A percentile compares a stretch with the other conserved stretches of the same genome.
Conservation (phyloP, 306 rosid genomes). For the Prunus salicina region DNA sequence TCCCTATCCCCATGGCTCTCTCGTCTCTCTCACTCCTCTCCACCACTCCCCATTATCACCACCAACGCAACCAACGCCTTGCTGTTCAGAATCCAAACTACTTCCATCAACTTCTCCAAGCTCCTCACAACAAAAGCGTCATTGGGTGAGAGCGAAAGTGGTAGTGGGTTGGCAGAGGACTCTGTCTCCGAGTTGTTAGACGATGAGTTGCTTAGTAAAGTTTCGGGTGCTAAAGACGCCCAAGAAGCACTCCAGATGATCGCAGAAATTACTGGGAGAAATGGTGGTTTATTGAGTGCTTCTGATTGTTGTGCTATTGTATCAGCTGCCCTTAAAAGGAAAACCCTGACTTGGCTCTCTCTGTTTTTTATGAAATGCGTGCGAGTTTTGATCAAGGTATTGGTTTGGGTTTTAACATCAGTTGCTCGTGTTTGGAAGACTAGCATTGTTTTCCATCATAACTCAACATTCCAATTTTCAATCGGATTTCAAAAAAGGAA, state of each 20-base stretch:
- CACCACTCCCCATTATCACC: constrained; percentile 26
- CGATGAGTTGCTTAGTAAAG: constrained; percentile 31
- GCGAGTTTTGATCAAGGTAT: constrained; percentile 66
- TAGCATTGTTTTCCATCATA: not conserved
- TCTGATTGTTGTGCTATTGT: constrained; percentile 59
- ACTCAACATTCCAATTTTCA: not conserved
- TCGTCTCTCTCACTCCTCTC: constrained; percentile 34
- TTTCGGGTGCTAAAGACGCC: constrained; percentile 57
- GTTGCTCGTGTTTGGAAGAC: not conserved
- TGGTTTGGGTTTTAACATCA: not conserved
- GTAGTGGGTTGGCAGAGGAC: constrained; percentile 38
- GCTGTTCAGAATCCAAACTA: constrained; percentile 17
- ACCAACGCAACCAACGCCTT: constrained; percentile 7
- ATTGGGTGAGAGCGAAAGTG: constrained; percentile 41
- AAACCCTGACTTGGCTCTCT: constrained; percentile 67
- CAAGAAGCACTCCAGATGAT: constrained; percentile 51
- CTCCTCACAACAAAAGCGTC: constrained; percentile 42
- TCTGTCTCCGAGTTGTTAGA: constrained; percentile 41
- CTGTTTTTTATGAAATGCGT: constrained; percentile 84
- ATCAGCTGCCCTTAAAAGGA: constrained; percentile 62
- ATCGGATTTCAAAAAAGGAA: not conserved
- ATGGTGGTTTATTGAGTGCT: constrained; percentile 45
- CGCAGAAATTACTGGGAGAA: constrained; percentile 31
- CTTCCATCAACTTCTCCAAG: constrained; percentile 26
- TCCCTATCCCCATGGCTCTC: constrained; percentile 55